phyloP scores from a whole-genome alignment of 148 eudicot species.

The Agrostemma githago region DNA sequence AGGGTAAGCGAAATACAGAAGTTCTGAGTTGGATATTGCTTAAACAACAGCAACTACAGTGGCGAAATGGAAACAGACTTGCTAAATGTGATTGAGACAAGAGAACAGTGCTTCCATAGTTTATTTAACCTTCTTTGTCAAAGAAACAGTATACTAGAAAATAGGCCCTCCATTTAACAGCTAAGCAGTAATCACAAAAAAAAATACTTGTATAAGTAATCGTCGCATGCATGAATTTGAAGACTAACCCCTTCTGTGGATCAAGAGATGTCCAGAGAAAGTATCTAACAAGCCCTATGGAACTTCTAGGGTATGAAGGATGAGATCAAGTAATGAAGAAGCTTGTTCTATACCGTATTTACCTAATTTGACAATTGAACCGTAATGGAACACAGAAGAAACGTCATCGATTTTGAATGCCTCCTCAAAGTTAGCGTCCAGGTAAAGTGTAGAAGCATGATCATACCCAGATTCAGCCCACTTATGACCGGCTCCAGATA shows the following conservation, averaged over 20 bases:
- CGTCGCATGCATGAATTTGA: constrained; percentile 3
- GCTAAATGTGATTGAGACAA: neutral
- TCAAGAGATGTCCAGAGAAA: neutral
- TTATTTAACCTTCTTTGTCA: neutral
- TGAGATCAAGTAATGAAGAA: neutral
- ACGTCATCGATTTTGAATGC: constrained; percentile 27
- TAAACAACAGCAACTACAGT: neutral
- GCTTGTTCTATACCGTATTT: constrained; percentile 4
- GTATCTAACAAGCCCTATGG: neutral
- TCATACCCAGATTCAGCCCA: constrained; percentile 40
- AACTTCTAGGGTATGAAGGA: neutral
- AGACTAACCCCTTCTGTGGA: neutral
- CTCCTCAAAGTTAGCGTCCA: constrained; percentile 38
- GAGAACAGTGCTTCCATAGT: neutral
- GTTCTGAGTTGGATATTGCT: constrained; percentile 1
- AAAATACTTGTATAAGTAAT: neutral
- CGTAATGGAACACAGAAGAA: constrained; percentile 28
- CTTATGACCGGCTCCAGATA: constrained; percentile 27
- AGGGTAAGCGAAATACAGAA: neutral
- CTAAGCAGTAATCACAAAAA: neutral
- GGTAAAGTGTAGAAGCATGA: constrained; percentile 31
- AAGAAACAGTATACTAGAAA: neutral
- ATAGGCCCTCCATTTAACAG: neutral
- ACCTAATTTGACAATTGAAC: constrained; percentile 22
- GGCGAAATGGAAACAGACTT: neutral